Percentiles rank a stretch among this genome's conserved stretches.
phyloP scores from a whole-genome alignment of 768 basidiomycete genomes.

The Auricularia heimuer region DNA sequence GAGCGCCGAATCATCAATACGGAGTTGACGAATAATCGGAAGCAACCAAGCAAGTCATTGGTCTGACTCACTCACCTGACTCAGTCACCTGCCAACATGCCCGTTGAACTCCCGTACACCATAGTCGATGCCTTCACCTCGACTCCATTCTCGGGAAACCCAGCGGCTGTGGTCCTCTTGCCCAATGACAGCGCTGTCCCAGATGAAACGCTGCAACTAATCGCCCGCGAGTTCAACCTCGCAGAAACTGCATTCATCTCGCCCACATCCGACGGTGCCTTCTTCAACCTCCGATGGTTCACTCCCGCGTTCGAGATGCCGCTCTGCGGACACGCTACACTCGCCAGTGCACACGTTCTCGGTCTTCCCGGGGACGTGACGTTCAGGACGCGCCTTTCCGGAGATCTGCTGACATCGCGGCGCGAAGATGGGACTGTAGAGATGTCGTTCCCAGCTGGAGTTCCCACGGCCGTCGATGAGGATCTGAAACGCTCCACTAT shows the following conservation, averaged over 20 bases:
- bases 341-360: slow-evolving; percentile 20
- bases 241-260: not conserved
- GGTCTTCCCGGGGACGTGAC: slow-evolving; percentile 4
- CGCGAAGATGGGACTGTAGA: slow-evolving; percentile 10
- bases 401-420: slow-evolving; percentile 13
- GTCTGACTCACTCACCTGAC: no score
- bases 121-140: slow-evolving; percentile 25
- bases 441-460: slow-evolving; percentile 17
- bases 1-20: no score
- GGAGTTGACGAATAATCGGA: no score
- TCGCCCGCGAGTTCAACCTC: slow-evolving; percentile 22
- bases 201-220: slow-evolving; percentile 15
- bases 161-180: slow-evolving; percentile 23
- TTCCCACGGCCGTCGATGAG: slow-evolving; percentile 3
- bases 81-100: not conserved
- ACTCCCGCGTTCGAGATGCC: slow-evolving; percentile 16
- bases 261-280: slow-evolving; percentile 5
- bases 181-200: slow-evolving; percentile 10
- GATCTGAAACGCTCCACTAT: slow-evolving; percentile 5
- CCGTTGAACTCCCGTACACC: slow-evolving; percentile 20
- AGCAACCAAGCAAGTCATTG: no score
- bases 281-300: slow-evolving; percentile 22
- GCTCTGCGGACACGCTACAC: slow-evolving; percentile 26
- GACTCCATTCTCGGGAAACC: slow-evolving; percentile 20
- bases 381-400: slow-evolving; percentile 14